Evolutionary conservation across 371 early-diverging fungal species (phyloP), one percentile per base, ranked within the genome.

Genomic region (Mortierella sp.): DNA sequence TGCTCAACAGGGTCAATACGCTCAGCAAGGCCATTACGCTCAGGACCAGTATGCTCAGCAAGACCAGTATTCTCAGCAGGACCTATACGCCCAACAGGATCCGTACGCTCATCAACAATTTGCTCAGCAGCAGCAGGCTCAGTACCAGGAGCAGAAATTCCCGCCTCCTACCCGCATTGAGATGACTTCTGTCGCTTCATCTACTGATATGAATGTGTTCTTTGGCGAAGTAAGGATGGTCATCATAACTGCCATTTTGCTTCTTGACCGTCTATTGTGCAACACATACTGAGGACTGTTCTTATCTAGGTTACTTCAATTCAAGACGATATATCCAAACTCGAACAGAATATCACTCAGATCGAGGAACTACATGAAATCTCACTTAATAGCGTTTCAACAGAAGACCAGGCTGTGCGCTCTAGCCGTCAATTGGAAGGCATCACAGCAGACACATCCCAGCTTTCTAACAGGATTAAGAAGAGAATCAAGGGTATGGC

Each of bases 321-420:
- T 35, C 90, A 92, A 72, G 93, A 94, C 14, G 72, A 90, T n/a
- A 90, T 92, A 57, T 84, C 87, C 61, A 75, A 83, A 28, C 88
- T 94, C 40, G 88, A 93, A 66, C 78, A 84, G 32, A 91, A 90
- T 62, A 90, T 95, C 55, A 85, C 85, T 20, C 78, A 85, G 52
- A 93, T 95, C 73, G 93, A 93, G 63, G 88, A 88, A 54, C 70
- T 93, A 28, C 95, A 94, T 74, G 88, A 91, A 62, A 83, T 87
- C 60, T 89, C 94, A 3, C 78, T 95, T 62, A 90, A 90, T 45
- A 90, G 87, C 40, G 92, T 93, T 49, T 40, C 73, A 8, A 91
- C 86, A 66, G 94, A 95, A 64, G 92, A 92, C 28, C 93, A 93
- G 77, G 71, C 85, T 49, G 83, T 86, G 24, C 86, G 89, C 71